Base-by-base conservation (phyloP, 2,329 filamentous ascomycete genomes). In the Fusarium sp. region DNA sequence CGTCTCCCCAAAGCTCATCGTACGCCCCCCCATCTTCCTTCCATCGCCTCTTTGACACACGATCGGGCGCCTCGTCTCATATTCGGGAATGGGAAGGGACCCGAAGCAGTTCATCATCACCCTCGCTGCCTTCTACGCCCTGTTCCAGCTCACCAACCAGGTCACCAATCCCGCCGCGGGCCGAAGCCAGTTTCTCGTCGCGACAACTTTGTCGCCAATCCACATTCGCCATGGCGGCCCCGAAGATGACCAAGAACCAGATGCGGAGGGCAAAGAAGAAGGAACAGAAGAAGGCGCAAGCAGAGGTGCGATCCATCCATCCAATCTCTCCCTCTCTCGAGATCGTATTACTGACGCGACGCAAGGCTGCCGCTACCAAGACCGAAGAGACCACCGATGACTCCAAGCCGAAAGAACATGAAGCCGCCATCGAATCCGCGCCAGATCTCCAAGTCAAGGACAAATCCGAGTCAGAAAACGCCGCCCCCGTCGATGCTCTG, bases 241-340 rank as follows among this genome's bases (percentile, higher is more conserved):
- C 88, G 76, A 97, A 96, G 86, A 91, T 93, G 87, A 95, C 93
- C 82, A 98, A 98, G 87, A 98, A 98, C 84, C 94, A 97, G 85
- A 92, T 95, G 87, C 91, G 95, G 82, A 92, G 96, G 82, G 93
- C 94, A 58, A 95, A 96, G 87, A 98, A 96, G 90, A 98, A 98
- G 91, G 93, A 94, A 79, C 91, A 94, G 81, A 97, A 97, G 86
- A 91, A 91, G 79, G 84, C 90, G 76, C 85, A 88, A 62, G 85
- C 89, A 82, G 85, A 91, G 78, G 89, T 90, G 64, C 73, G 70
- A 29, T 42, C 10, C 27, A 24, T 24, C 24, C 24, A 16, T 13
- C 65, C 2, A 7, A 35, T 10, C 38, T 24, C 16, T 52, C 20
- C 22, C 47, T 6, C 34, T 18, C 47, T 22, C 47, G 10, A 11